Base-by-base conservation (phyloP, 176 grass and related monocot genomes). In the Themeda triandra region DNA sequence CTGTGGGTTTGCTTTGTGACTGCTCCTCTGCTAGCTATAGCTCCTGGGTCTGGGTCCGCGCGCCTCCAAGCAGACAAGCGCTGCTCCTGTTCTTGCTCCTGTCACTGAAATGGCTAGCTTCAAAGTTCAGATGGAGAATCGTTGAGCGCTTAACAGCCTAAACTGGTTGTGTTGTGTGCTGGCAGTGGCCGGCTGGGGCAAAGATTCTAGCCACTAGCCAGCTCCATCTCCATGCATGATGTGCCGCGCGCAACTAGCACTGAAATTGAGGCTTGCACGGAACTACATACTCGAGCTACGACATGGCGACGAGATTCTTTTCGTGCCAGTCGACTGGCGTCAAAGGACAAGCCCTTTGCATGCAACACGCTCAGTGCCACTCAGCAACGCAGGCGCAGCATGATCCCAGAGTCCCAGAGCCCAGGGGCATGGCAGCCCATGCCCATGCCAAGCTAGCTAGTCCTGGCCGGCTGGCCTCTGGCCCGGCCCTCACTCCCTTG, bases 401-500 rank as follows among this genome's bases (percentile, higher is more conserved):
- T 68, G 82, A 76, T 76, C 78, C 45, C 49, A 83, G 64, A 74
- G 78, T 44, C 41, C 68, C 64, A 67, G 42, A 45, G 42, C 42
- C 4, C 42, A 45, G 42, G 42, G 75, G 17, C 75, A 89, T 79
- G 83, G 79, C 88, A 24, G 40, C 85, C 89, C 89, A 80, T 90
- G 76, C 80, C 78, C 8, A 80, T 91, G 76, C 80, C 78, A 5
- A 45, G 35, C 63, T 54, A 81, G 30, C 56, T 60, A 60, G 58
- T 24, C 56, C 23, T 59, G 54, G 21, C 53, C 54, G 8, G 23
- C 23, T 59, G 54, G 21, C 53, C 54, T 2, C 23, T 59, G 56
- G 56, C 53, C 53, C 54, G 54, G 23, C 58, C 58, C 58, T 59
- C 56, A 59, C 56, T 8, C n/a, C 64, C 30, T 10, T 58, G 25